Base-by-base conservation (phyloP, 2,329 filamentous ascomycete genomes). In the Aspergillus japonicus region DNA sequence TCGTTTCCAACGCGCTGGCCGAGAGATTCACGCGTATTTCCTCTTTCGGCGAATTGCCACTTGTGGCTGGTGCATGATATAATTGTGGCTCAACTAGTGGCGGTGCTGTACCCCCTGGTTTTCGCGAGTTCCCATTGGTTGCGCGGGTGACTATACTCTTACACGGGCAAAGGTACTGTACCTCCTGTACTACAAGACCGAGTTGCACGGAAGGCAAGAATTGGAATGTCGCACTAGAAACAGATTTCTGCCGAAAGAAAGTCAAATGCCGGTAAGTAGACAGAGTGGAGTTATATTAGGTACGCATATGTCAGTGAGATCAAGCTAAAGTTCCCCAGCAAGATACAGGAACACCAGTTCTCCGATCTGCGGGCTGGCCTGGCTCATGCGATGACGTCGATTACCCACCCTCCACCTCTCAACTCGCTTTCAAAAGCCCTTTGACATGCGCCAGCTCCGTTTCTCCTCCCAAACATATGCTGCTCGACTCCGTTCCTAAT, bases 1-100 rank as follows among this genome's bases (percentile, higher is more conserved):
- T 42, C 24, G 24, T 19, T 42, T 47, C 29, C 21, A 33, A 59
- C 50, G 29, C 48, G 31, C 33, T 29, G 31, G 6, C 49, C 42
- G 59, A n/a, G 56, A 54, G 56, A 58, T 12, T 49, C 50, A 61
- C 64, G 64, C 64, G 64, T 64, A 58, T 59, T 56, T 60, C 59
- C 58, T 35, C 26, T 54, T 55, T 54, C 21, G 35, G 60, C 12
- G 23, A 29, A 50, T 58, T 50, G 47, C 50, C 49, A 57, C 39
- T 0, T 53, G 55, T 63, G 56, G 56, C 59, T 51, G 47, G 12
- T 11, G 1, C 16, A n/a, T 16, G 39, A n/a, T 16, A 42, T 42
- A 42, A 19, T 42, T 33, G 23, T 19, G 50, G 24, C 21, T 19
- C 14, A 8, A 8, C 3, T 42, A 47, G 33, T 59, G 57, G 57